Evolutionary conservation across 2,329 filamentous ascomycete genomes (phyloP).

Genomic region (Fusarium sp.): DNA sequence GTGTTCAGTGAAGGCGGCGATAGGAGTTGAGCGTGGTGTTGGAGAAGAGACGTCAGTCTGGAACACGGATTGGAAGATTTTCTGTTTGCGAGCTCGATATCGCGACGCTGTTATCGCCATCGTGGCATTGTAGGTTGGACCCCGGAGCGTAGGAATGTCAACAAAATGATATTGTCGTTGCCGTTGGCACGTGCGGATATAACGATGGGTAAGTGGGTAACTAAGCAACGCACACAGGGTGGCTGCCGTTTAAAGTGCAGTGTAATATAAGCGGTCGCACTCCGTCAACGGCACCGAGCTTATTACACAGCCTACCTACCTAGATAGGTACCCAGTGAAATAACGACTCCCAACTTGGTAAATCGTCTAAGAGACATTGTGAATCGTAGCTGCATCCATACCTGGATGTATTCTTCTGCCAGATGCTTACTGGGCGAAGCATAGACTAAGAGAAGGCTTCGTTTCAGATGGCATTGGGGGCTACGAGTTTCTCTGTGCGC

Average conservation of each 20-base stretch:
- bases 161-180: slow-evolving; percentile 26
- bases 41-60: slow-evolving; percentile 60
- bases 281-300: slow-evolving; percentile 15
- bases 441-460: neutral
- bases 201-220: neutral
- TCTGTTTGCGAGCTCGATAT: slow-evolving; percentile 58
- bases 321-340: too few species aligned
- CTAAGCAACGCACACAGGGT: neutral
- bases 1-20: slow-evolving; percentile 52
- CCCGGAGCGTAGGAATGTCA: slow-evolving; percentile 34
- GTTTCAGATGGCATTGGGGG: slow-evolving; percentile 21
- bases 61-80: slow-evolving; percentile 66
- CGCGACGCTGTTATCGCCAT: slow-evolving; percentile 52
- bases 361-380: slow-evolving; percentile 3
- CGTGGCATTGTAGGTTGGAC: slow-evolving; percentile 31
- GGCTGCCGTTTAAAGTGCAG: slow-evolving; percentile 16
- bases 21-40: slow-evolving; percentile 51
- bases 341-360: slow-evolving; percentile 10
- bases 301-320: neutral
- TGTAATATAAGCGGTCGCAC: slow-evolving; percentile 22
- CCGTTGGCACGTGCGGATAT: slow-evolving; percentile 32
- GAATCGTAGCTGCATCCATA: neutral
- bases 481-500: neutral
- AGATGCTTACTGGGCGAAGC: neutral
- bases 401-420: neutral